phyloP scores from a whole-genome alignment of 768 basidiomycete genomes.

The Pilatotrama ljubarskyi region DNA sequence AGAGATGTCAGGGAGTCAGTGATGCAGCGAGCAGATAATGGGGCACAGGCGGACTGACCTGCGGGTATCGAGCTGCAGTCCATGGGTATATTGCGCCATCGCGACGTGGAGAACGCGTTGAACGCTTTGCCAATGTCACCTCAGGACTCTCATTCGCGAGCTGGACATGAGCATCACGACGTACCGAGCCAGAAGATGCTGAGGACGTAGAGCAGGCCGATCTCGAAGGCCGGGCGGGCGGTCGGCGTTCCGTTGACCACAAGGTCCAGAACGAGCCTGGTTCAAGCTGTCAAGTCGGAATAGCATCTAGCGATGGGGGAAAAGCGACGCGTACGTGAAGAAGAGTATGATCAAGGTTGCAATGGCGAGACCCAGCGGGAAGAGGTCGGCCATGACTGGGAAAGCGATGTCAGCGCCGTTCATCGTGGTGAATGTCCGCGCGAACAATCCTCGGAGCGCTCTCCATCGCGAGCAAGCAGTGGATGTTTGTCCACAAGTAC shows the following conservation, averaged over 20 bases:
- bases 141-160: not conserved
- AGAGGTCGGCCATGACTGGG: constrained; percentile 56
- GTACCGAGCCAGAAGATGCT: constrained; percentile 57
- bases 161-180: not conserved
- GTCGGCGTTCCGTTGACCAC: constrained; percentile 42
- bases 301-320: not conserved
- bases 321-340: constrained; percentile 38
- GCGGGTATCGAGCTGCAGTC: constrained; percentile 49
- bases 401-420: not conserved
- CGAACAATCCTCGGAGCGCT: too few species aligned
- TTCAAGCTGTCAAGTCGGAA: not conserved
- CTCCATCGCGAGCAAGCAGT: too few species aligned
- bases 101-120: constrained; percentile 60
- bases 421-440: not conserved
- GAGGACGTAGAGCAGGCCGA: constrained; percentile 46
- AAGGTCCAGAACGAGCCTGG: constrained; percentile 47
- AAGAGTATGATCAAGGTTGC: constrained; percentile 46
- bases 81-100: constrained; percentile 52
- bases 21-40: not conserved
- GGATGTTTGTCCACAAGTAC: constrained; percentile 21
- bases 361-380: constrained; percentile 61
- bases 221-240: constrained; percentile 48
- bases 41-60: constrained; percentile 35
- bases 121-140: constrained; percentile 33
- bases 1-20: not conserved